Evolutionary conservation across 306 rosid genomes (phyloP), one percentile per base, ranked within the genome.

Genomic region (Dryas alaskensis): DNA sequence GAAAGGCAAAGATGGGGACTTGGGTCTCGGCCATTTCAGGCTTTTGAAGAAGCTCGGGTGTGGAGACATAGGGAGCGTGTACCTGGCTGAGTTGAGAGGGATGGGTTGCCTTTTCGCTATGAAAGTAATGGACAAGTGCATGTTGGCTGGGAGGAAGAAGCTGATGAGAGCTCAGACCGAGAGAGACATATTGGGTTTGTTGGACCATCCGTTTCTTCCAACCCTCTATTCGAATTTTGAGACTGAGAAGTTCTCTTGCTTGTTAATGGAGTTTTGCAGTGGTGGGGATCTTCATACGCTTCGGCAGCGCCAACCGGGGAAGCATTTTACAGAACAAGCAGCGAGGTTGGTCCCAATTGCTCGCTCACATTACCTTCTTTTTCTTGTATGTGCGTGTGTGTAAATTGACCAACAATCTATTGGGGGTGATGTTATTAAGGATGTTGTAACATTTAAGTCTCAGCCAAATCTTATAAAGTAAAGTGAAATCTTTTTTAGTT

Each of bases 221-320:
- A 84, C 86, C 9, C 91, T 87, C 55, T 87, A 84, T 71, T 81
- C 88, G n/a, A 84, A 84, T 87, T 87, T 87, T 51, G 78, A 87
- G 79, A 84, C 91, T 0, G 86, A 87, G 2, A 87, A 87, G 69
- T 87, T 87, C 43, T 82, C 87, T 72, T 87, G 88, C 86, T 82
- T 87, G 83, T 73, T 87, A 39, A 87, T 82, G 91, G 91, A 87
- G 85, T 87, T 82, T 69, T 87, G 91, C 79, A 77, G 84, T 42
- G 91, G 91, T 46, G 91, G 91, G 3, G 88, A 87, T 75, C 87
- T 87, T 57, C 91, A 87, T 42, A 80, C 88, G n/a, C 84, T 84
- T 44, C 75, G 91, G 31, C 88, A 87, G 65, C 86, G 86, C 67
- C 91, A 82, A 65, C 88, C 80, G 2, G 80, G 82, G 73, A 87